phyloP scores from a whole-genome alignment of 169 alveolate species.

The Theileria parva region DNA sequence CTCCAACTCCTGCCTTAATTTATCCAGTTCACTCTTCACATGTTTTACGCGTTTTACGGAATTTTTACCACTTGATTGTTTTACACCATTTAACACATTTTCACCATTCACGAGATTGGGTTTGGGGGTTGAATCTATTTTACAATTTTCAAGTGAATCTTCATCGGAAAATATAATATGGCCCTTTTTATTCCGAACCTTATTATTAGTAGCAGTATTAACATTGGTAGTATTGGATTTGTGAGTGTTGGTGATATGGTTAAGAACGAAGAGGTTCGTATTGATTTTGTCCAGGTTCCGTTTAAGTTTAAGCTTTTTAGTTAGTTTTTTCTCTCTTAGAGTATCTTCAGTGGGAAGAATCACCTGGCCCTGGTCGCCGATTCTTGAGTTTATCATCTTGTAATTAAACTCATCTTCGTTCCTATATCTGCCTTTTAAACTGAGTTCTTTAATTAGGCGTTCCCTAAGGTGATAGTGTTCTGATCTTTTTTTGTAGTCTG shows the following conservation, averaged over 20 bases:
- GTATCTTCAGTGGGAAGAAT: slow-evolving; percentile 31
- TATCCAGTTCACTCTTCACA: not conserved
- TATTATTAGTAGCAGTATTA: not conserved
- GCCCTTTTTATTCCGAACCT: not conserved
- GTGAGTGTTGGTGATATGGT: slow-evolving; percentile 14
- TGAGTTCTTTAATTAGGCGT: slow-evolving; percentile 38
- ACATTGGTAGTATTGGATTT: slow-evolving; percentile 18
- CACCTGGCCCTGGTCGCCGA: slow-evolving; percentile 59
- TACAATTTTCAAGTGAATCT: too few species aligned
- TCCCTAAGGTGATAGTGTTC: slow-evolving; percentile 58
- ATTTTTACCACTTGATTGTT: too few species aligned
- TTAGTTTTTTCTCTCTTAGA: slow-evolving; percentile 19
- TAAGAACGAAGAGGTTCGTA: slow-evolving; percentile 40
- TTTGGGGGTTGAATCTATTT: too few species aligned
- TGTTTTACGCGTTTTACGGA: too few species aligned
- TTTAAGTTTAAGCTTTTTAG: slow-evolving; percentile 20
- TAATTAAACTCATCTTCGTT: slow-evolving; percentile 64
- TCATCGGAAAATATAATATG: not conserved
- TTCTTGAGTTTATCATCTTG: slow-evolving; percentile 51
- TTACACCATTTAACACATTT: too few species aligned
- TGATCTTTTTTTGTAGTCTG: slow-evolving; percentile 61
- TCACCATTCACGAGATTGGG: too few species aligned
- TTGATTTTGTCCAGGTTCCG: slow-evolving; percentile 20
- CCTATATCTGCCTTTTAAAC: slow-evolving; percentile 37
- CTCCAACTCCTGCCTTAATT: slow-evolving; percentile 25